Base-by-base conservation (phyloP, 768 basidiomycete genomes). In the Mycena rosella region DNA sequence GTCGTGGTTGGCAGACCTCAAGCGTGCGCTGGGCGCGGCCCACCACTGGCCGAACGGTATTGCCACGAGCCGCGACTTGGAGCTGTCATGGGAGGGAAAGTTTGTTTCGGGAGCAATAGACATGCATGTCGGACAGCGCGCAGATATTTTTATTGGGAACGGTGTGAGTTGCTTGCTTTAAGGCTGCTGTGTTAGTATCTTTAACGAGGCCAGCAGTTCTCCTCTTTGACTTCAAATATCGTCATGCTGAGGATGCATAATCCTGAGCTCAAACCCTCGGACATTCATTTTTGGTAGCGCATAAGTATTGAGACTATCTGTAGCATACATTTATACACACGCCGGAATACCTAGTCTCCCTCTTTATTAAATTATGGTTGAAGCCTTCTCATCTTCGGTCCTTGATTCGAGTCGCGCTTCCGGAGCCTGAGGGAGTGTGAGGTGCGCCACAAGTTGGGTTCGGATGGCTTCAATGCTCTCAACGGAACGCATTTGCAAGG, bases 101-200 rank as follows among this genome's bases (percentile, higher is more conserved):
- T 85, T 84, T 14, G 84, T 90, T 14, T 79, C 84, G 24, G 88
- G 90, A 75, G 84, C 87, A 5, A 76, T 89, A 72, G 91, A 93
- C 76, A 91, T 92, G 90, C 80, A 89, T 69, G 84, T 92, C 45
- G 91, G 84, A 15, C 81, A 88, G 73, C 78, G 88, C 57, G 90
- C 90, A 1, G 86, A 90, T 70, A 82, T 88, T 63, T 87, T 92
- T 67, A 79, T 93, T 47, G 91, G 91, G 10, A 93, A 92, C 73
- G 91, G 91, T 63, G 90, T 90, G 73, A 70, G 89, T 85, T 6
- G 5, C n/a, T n/a, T 38, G 11, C 32, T 38, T 5, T 29, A 40
- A 34, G 3, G 6, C 10, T 20, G 24, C 45, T n/a, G 27, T 18
- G 8, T n/a, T n/a, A n/a, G n/a, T n/a, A 26, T 51, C 49, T 51